Evolutionary conservation across 495 filamentous ascomycete genomes (phyloP), one percentile per base, ranked within the genome.

Genomic region (Tuber microsphaerosporum): DNA sequence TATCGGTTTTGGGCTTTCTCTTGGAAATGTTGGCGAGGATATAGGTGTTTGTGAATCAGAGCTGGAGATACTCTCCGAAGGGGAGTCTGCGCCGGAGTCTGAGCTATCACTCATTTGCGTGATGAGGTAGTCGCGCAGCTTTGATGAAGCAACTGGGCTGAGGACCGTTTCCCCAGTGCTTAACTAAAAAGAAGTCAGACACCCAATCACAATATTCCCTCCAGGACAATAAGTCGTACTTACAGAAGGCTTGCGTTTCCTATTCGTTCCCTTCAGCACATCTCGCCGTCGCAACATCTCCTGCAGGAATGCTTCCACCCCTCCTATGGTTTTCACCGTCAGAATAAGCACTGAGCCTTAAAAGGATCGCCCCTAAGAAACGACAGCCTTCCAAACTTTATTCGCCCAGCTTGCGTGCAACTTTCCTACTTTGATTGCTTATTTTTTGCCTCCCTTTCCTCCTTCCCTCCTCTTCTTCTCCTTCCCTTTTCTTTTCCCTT

Each of bases 171-270:
- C 70, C 37, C 37, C 75, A 42, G 44, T 45, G 39, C 45, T 75
- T 79, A 79, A 48, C 77, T 79, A 19, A 19, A 61, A 45, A 44
- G 46, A 37, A 45, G 75, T 79, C 73, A 79, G 76, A 73, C 65
- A 31, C 20, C 61, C 34, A 79, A 48, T 43, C 37, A 70, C 65
- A 46, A 65, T 34, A 17, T 42, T 7, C 6, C 43, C 69, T 37
- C 48, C 31, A 31, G 37, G 42, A 9, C 9, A 71, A 56, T 44
- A 70, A 12, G 20, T 48, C 22, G 16, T 72, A 75, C 77, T 79
- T 43, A 79, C 77, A 31, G 77, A 79, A 79, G 76, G 76, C 71
- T 79, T 79, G 17, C 77, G 76, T 39, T 79, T 79, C 73, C 77
- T 79, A 56, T 34, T 75, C 39, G 56, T 39, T 45, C 76, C 76